Evolutionary conservation across 2,329 filamentous ascomycete species (phyloP).

Genomic region (Lasiodiplodia sp.): DNA sequence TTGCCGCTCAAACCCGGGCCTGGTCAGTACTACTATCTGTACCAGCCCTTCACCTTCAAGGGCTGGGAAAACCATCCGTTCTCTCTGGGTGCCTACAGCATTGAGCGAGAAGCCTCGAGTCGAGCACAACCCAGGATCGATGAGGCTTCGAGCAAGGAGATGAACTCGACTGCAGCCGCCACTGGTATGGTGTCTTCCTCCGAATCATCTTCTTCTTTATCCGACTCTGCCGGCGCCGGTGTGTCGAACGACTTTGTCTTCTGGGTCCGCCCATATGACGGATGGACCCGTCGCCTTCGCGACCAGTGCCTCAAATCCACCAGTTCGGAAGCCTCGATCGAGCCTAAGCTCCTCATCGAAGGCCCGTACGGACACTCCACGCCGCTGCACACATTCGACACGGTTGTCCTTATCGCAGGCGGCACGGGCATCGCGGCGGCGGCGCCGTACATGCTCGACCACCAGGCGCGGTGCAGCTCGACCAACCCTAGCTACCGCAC

Average conservation of each 20-base stretch:
- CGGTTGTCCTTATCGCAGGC: slow-evolving; percentile 46
- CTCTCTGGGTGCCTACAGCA: slow-evolving; percentile 47
- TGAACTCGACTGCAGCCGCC: slow-evolving; percentile 35
- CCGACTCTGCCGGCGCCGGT: slow-evolving; percentile 6
- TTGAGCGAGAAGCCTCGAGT: too few species aligned
- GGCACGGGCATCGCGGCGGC: slow-evolving; percentile 46
- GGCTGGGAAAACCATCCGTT: slow-evolving; percentile 63
- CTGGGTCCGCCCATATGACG: slow-evolving; percentile 59
- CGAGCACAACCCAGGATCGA: not conserved
- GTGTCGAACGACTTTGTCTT: slow-evolving; percentile 47
- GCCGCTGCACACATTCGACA: slow-evolving; percentile 51
- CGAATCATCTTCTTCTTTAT: not conserved
- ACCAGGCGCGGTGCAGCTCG: slow-evolving; percentile 7
- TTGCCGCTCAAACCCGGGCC: slow-evolving; percentile 46
- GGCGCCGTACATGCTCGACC: slow-evolving; percentile 39
- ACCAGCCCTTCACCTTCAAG: slow-evolving; percentile 52
- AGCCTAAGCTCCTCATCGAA: slow-evolving; percentile 53
- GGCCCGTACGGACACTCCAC: slow-evolving; percentile 57
- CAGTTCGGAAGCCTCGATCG: slow-evolving; percentile 16
- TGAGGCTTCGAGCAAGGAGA: not conserved
- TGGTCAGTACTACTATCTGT: slow-evolving; percentile 60
- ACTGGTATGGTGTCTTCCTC: slow-evolving; percentile 14
- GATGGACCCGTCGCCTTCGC: slow-evolving; percentile 58
- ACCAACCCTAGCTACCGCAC: slow-evolving; percentile 31
- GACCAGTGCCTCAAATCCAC: slow-evolving; percentile 40